Conservation (phyloP, 2,329 filamentous ascomycete genomes). For the Coniosporium tulheliwenetii region DNA sequence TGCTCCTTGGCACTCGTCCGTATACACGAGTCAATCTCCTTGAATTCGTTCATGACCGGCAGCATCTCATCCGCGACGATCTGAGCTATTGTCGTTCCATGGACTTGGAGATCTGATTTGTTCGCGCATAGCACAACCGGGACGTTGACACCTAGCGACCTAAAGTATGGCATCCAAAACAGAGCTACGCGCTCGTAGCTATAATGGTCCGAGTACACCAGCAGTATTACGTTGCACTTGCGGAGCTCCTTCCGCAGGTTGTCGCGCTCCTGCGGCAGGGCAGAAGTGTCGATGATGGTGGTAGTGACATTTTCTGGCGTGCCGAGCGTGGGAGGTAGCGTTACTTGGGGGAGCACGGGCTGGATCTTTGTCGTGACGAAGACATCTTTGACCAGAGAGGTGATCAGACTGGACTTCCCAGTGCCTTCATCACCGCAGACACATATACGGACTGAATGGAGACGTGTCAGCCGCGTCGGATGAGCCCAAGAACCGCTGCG, state of each 20-base stretch:
- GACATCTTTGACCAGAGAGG: slow-evolving; percentile 89
- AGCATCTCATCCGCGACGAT: slow-evolving; percentile 95
- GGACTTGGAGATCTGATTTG: slow-evolving; percentile 76
- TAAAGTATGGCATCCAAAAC: slow-evolving; percentile 98
- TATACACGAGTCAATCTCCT: slow-evolving; percentile 97
- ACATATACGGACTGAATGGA: slow-evolving; percentile 62
- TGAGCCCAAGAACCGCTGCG: not conserved
- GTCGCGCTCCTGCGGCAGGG: slow-evolving; percentile 81
- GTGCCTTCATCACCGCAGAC: slow-evolving; percentile 93
- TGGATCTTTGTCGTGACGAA: slow-evolving; percentile 96
- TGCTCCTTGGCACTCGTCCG: slow-evolving; percentile 84
- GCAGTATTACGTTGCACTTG: slow-evolving; percentile 89
- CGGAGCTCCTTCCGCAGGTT: slow-evolving; percentile 86
- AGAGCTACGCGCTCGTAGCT: slow-evolving; percentile 94
- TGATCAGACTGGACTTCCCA: slow-evolving; percentile 68
- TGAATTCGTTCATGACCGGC: slow-evolving; percentile 95
- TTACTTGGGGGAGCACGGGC: slow-evolving; percentile 83
- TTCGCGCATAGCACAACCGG: slow-evolving; percentile 94
- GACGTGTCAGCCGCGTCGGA: not conserved
- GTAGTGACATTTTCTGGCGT: slow-evolving; percentile 95
- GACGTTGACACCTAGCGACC: slow-evolving; percentile 94
- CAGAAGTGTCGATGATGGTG: slow-evolving; percentile 93
- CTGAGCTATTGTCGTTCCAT: slow-evolving; percentile 58
- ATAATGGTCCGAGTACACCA: slow-evolving; percentile 97
- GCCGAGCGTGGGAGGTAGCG: slow-evolving; percentile 80